These are phyloP conservation scores for Yarrowia bubula DNA, from an alignment of 805 yeast genomes.

Conservation along the genomic window DNA sequence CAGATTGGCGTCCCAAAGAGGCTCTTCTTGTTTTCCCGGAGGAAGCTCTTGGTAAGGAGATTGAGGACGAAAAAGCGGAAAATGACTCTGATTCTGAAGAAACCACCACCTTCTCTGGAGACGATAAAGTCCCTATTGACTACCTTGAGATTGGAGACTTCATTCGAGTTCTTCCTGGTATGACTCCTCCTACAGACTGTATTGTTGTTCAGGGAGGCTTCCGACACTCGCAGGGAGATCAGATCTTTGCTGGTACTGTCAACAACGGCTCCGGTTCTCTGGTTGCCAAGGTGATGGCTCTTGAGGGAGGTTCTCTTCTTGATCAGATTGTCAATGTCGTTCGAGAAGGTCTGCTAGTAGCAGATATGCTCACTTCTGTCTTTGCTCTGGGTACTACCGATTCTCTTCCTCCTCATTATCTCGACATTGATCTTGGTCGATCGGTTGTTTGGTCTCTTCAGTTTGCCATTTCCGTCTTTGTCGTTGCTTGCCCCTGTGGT, in stretches of 20 bases:
- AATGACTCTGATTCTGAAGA: background rate
- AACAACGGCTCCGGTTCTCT: slow-evolving; percentile 60
- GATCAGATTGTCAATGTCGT: slow-evolving; percentile 70
- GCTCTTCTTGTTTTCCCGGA: slow-evolving; percentile 45
- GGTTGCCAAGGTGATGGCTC: slow-evolving; percentile 53
- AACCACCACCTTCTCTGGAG: slow-evolving; percentile 3
- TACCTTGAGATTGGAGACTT: slow-evolving; percentile 85
- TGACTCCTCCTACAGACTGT: slow-evolving; percentile 69
- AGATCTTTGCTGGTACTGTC: slow-evolving; percentile 69
- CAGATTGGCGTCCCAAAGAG: slow-evolving; percentile 49
- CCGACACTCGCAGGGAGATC: slow-evolving; percentile 57
- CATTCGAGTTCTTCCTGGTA: slow-evolving; percentile 45
- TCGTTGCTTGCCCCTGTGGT: slow-evolving; percentile 84
- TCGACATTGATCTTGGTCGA: slow-evolving; percentile 67
- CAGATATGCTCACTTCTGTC: slow-evolving; percentile 64
- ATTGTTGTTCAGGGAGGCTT: slow-evolving; percentile 65
- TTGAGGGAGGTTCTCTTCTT: slow-evolving; percentile 62
- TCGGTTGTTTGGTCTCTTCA: slow-evolving; percentile 78
- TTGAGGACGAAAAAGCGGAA: background rate
- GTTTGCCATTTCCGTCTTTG: slow-evolving; percentile 76
- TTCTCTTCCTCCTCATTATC: slow-evolving; percentile 51
- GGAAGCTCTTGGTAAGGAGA: background rate
- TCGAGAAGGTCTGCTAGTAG: slow-evolving; percentile 67
- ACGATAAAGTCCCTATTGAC: slow-evolving; percentile 35
- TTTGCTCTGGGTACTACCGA: slow-evolving; percentile 58